Evolutionary conservation across 768 basidiomycete genomes (phyloP).

Genomic region (Trametes cubensis): DNA sequence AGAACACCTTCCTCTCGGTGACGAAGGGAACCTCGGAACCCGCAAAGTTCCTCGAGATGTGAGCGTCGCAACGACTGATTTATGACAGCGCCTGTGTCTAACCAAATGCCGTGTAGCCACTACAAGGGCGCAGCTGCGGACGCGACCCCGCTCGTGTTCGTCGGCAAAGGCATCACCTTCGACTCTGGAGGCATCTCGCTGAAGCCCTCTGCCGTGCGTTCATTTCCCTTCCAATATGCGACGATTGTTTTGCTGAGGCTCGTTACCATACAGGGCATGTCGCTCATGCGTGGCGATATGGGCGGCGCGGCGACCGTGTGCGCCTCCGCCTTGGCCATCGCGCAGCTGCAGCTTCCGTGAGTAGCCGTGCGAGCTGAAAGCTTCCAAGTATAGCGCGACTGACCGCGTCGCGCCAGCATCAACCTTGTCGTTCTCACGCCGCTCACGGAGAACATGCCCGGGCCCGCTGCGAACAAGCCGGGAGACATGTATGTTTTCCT

Average conservation of each 20-base stretch:
- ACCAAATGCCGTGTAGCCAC: conserved; percentile 48
- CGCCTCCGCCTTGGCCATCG: conserved; percentile 73
- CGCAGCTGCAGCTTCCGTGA: conserved; percentile 79
- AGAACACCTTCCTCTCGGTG: conserved; percentile 81
- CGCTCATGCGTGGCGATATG: conserved; percentile 87
- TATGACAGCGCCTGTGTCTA: neutral
- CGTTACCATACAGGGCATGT: conserved; percentile 60
- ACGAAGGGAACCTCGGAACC: conserved; percentile 82
- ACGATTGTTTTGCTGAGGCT: neutral
- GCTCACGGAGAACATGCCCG: conserved; percentile 86
- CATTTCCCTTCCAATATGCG: neutral
- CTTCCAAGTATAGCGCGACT: neutral
- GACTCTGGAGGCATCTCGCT: conserved; percentile 88
- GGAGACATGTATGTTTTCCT: conserved; percentile 69
- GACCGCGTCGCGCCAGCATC: conserved; percentile 47
- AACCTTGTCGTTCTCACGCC: conserved; percentile 76
- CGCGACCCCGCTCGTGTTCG: conserved; percentile 68
- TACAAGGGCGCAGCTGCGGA: conserved; percentile 74
- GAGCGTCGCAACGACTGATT: conserved; percentile 14
- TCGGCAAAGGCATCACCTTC: conserved; percentile 91
- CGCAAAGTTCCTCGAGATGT: conserved; percentile 88
- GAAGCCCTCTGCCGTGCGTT: conserved; percentile 69
- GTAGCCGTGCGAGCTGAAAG: conserved; percentile 29
- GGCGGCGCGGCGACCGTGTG: conserved; percentile 84
- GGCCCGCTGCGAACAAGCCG: conserved; percentile 66